Evolutionary conservation across 345 rosid species (phyloP), one percentile per base, ranked within the genome.

Genomic region (Hypericum androsaemum): DNA sequence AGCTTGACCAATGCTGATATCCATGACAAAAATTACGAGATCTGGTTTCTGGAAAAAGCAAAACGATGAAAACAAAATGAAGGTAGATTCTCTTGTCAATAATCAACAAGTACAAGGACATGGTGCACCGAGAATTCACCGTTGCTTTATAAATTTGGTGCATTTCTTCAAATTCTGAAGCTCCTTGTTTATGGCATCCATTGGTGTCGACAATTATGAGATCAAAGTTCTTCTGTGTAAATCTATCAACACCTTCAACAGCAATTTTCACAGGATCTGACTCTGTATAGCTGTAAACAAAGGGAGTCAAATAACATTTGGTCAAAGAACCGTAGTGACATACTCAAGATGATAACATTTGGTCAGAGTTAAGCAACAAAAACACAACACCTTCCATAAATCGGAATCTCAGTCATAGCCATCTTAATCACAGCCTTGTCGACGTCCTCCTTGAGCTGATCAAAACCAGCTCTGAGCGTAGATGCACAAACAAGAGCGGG

Each of bases 171-270:
- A 88, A 92, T 50, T 88, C 86, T 35, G 96, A 63, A 70, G 88
- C 95, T 73, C 88, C 96, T 72, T 88, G 98, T 66, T 81, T 88
- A 70, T 92, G 96, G 38, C 95, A 89, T 59, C 95, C 97, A 77
- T 96, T 92, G 7, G 95, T 88, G 38, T 85, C 97, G 53, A 88
- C 86, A 71, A 88, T 88, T 47, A 88, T 81, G 53, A 92, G 96
- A 80, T 90, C 96, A 52, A 85, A 80, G 54, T 78, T 88, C 65
- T 92, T 95, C 69, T 83, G 74, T 70, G 81, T 92, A 63, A 88
- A 92, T 63, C 71, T 88, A 49, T 92, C 96, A 49, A 85, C 88
- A 58, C 95, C 98, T 66, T 92, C 94, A 40, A 72, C 84, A 12
- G 95, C 94, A 69, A 92, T 81, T 74, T 77, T 92, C 53, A 83